Evolutionary conservation across 2,329 filamentous ascomycete genomes (phyloP), one percentile per base, ranked within the genome.

Genomic region (Venturia effusa): DNA sequence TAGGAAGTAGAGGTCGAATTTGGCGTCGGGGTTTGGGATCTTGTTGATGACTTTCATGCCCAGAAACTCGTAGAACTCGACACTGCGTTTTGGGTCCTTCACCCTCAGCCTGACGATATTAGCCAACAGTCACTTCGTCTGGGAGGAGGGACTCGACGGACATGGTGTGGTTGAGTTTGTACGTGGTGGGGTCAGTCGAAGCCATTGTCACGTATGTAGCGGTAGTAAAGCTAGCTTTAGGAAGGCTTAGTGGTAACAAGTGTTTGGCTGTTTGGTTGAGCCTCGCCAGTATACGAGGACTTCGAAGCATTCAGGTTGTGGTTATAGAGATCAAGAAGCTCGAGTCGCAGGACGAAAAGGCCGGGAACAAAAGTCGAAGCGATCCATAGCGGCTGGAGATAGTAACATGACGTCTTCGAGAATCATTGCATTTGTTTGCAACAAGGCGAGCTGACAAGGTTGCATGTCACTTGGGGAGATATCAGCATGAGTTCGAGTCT

Each of bases 1-100:
- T 66, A 99, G 82, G 79, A 97, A 97, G 81, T 97, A 97, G 34
- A 97, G 85, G 71, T 94, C 90, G 76, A 97, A 97, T 73, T 95
- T 96, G 75, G 85, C 85, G 66, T 96, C 92, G 17, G 92, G 89
- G 72, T 91, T 89, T 67, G 88, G 80, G 59, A 94, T 81, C 77
- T 92, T 89, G 72, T 90, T 86, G 75, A 97, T 83, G 67, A 92
- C 77, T 72, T 82, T 92, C 83, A 97, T 86, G 70, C 94, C 94
- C 22, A 99, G 84, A 75, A 37, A 45, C 74, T 96, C 88, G 77
- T 97, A 99, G 78, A 96, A 99, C 69, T 93, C 89, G 76, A 97
- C 86, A 84, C 73, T 72, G 43, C 82, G 84, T 77, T 92, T 88
- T 13, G 93, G 93, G 78, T 99, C 92, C 78, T 97, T 97, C 73